Base-by-base conservation (phyloP, 2,329 filamentous ascomycete genomes). In the Ascosphaera apis region DNA sequence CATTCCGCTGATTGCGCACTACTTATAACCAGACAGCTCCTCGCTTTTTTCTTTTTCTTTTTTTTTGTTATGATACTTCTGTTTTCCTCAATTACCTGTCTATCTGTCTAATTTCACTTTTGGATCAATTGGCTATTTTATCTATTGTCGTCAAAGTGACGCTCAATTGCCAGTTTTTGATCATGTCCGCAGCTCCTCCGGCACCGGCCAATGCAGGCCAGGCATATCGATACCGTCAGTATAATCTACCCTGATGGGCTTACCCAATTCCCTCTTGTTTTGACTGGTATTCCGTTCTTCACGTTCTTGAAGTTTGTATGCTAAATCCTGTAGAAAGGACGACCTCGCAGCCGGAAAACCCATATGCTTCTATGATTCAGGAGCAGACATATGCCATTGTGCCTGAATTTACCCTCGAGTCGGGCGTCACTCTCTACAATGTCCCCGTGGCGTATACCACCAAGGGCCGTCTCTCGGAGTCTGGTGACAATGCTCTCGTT, bases 321-420 rank as follows among this genome's bases (percentile, higher is more conserved):
- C 60, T 63, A 63, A 63, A 63, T 63, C 60, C 60, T 60, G 60
- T 62, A 63, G 60, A 63, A 60, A 63, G 53, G 54, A 51, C 58
- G 53, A 53, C 51, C 41, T 48, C 68, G 37, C 82, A 93, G 56
- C 73, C 79, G 48, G 86, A 93, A 61, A 98, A 95, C 58, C 86
- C 84, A 19, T 95, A 84, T 53, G 72, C 80, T 41, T 59, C 66
- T 43, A 66, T 95, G 49, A 91, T 98, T 36, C 76, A 82, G 36
- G 76, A 92, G 48, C 88, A 95, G 58, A 67, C 76, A 37, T 77
- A 91, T 49, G 82, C 78, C 39, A 70, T 88, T 41, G 70, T 98
- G 37, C 86, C 88, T 2, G 74, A 75, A 17, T 92, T 93, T 54
- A 83, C 77, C 6, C 77, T 98, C 44, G 88, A 98, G 56, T 95